Evolutionary conservation across 1,284 basidiomycete species (phyloP).

Genomic region (Heterobasidion irregulare): DNA sequence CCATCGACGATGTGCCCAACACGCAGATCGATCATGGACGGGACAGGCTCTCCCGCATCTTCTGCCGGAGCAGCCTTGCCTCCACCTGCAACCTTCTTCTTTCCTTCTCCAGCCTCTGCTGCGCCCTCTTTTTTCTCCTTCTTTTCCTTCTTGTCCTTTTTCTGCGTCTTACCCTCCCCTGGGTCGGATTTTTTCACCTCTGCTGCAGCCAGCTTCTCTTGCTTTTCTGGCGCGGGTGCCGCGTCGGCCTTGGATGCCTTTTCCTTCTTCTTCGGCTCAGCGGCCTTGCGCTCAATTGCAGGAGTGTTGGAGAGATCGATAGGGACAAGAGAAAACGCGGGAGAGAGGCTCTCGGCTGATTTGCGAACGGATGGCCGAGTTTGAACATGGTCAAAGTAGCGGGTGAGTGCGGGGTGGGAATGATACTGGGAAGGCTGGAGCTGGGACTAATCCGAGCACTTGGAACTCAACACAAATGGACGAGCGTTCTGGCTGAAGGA

Average conservation of each 20-base stretch:
- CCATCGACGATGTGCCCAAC: constrained; percentile 88
- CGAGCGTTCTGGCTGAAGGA: constrained; percentile 9
- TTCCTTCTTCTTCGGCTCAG: constrained; percentile 16
- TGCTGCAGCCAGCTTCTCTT: constrained; percentile 18
- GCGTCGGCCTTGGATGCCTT: constrained; percentile 16
- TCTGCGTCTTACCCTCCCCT: constrained; percentile 23
- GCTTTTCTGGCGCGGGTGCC: constrained; percentile 6
- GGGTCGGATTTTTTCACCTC: constrained; percentile 15
- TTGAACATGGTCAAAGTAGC: constrained; percentile 94
- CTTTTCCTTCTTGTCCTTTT: constrained; percentile 40
- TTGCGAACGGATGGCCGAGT: constrained; percentile 50
- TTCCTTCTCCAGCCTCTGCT: constrained; percentile 32
- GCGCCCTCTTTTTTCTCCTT: constrained; percentile 34
- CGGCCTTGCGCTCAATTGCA: constrained; percentile 57
- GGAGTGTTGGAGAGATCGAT: constrained; percentile 78
- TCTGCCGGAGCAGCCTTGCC: constrained; percentile 37
- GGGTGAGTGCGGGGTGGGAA: constrained; percentile 72
- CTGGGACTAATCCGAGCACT: constrained; percentile 40
- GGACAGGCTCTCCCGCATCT: constrained; percentile 71
- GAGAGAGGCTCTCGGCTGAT: constrained; percentile 41
- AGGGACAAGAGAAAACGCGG: constrained; percentile 51
- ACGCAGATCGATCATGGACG: constrained; percentile 91
- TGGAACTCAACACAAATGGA: background rate
- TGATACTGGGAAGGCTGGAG: constrained; percentile 63
- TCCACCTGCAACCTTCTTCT: constrained; percentile 24